A percentile compares a stretch with the other conserved stretches of the same genome.
Conservation (phyloP, 2,329 filamentous ascomycete species). For the Ceratocystiopsis minuta region DNA sequence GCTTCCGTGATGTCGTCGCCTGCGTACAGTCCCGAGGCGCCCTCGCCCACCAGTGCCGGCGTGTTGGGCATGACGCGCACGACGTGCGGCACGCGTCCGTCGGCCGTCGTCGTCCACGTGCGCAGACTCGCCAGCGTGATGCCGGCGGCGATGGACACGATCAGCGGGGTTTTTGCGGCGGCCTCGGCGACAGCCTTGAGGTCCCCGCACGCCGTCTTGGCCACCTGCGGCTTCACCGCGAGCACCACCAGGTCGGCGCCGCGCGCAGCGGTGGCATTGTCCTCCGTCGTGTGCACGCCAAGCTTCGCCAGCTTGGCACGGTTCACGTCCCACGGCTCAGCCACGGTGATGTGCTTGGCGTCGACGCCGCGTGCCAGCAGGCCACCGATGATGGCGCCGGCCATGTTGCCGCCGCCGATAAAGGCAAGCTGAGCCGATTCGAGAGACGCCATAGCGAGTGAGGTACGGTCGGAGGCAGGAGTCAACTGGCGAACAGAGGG, state of each 20-base stretch:
- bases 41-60: constrained; percentile 30
- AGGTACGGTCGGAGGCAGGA: no score
- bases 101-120: constrained; percentile 22
- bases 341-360: constrained; percentile 27
- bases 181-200: constrained; percentile 22
- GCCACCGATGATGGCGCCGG: constrained; percentile 31
- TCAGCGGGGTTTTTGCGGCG: constrained; percentile 19
- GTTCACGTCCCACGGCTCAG: constrained; percentile 35
- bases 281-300: constrained; percentile 27
- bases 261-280: constrained; percentile 25
- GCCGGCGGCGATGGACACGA: constrained; percentile 31
- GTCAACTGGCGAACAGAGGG: no score
- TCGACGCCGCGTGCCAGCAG: constrained; percentile 24
- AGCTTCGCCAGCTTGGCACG: constrained; percentile 27
- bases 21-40: constrained; percentile 29
- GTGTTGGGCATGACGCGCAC: constrained; percentile 37
- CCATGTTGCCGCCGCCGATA: constrained; percentile 33
- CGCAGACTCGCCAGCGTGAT: constrained; percentile 26
- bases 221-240: constrained; percentile 33
- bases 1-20: constrained; percentile 21
- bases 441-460: no score
- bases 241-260: constrained; percentile 29
- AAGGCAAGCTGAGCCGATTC: constrained; percentile 18
- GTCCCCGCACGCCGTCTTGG: constrained; percentile 28
- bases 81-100: constrained; percentile 22